phyloP scores from a whole-genome alignment of 116 monocot species.

The Zostera marina region DNA sequence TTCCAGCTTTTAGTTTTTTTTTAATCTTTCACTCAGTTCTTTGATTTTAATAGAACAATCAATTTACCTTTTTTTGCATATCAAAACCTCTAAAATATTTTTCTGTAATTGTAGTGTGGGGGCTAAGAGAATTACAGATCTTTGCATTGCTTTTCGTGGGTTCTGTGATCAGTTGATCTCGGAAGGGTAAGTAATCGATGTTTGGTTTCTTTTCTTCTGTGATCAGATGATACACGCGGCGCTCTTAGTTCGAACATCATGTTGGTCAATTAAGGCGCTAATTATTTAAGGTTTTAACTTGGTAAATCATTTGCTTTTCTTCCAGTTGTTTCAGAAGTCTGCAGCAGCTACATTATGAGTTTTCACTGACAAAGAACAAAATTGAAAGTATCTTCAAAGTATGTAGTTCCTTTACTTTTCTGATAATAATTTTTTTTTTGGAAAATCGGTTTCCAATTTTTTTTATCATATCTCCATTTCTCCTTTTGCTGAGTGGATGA shows the following conservation, averaged over 20 bases:
- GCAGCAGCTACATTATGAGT: slow-evolving; percentile 49
- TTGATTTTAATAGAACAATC: not conserved
- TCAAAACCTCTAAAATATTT: not conserved
- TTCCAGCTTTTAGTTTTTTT: not conserved
- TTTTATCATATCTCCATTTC: too few relatives aligned
- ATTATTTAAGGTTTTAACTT: too few relatives aligned
- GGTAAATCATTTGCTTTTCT: not conserved
- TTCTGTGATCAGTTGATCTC: slow-evolving; percentile 21
- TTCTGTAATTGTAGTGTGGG: slow-evolving; percentile 32
- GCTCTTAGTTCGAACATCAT: too few relatives aligned
- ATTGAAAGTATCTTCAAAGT: slow-evolving; percentile 42
- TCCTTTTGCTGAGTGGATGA: too few relatives aligned
- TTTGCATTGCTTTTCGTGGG: slow-evolving; percentile 31
- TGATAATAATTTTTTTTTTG: too few relatives aligned
- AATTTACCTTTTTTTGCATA: not conserved
- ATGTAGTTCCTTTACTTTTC: not conserved
- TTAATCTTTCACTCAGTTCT: too few relatives aligned
- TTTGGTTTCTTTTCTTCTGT: not conserved
- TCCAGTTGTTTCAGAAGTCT: slow-evolving; percentile 39
- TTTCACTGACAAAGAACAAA: slow-evolving; percentile 34
- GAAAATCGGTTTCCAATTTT: too few relatives aligned
- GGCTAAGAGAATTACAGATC: slow-evolving; percentile 47
- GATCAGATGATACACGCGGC: not conserved
- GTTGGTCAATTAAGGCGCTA: too few relatives aligned
- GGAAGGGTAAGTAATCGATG: slow-evolving; percentile 26